Percentiles rank a stretch among this genome's conserved stretches.
These are phyloP conservation scores for Sinapis alba DNA, from an alignment of 441 rosid genomes.

Conservation along the genomic window DNA sequence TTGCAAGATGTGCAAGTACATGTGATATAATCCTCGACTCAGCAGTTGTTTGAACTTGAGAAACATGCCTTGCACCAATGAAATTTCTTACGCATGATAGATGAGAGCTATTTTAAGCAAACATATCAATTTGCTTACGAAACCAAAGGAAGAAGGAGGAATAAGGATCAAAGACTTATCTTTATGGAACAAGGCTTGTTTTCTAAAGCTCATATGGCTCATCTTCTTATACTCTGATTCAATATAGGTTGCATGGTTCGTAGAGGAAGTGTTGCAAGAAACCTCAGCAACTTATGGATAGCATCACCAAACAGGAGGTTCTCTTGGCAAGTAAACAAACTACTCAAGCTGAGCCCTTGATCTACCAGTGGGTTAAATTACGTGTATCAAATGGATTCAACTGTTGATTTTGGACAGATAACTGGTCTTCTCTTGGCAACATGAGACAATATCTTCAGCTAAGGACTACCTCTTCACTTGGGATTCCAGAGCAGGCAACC, in stretches of 20 bases:
- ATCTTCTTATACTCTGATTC: background rate
- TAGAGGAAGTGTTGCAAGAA: background rate
- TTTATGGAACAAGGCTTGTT: background rate
- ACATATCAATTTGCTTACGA: too few species aligned
- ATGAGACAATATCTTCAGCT: background rate
- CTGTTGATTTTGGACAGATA: background rate
- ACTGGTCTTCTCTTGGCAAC: background rate
- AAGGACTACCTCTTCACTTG: background rate
- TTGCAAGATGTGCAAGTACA: too few species aligned
- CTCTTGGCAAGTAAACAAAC: background rate
- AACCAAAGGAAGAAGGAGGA: background rate
- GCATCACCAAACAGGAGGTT: background rate
- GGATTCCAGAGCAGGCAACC: too few species aligned
- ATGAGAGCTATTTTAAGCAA: too few species aligned
- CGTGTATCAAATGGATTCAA: background rate
- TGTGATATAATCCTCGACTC: too few species aligned
- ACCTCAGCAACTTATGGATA: background rate
- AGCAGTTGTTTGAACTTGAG: too few species aligned
- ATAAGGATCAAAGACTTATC: background rate
- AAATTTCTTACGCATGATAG: too few species aligned
- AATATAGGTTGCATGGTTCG: background rate
- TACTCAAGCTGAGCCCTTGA: background rate
- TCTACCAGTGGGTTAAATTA: background rate
- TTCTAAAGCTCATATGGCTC: background rate
- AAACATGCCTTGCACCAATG: too few species aligned